Percentiles rank a stretch among this genome's conserved stretches.
Evolutionary conservation across 176 grass and related monocot species (phyloP).

Genomic region (Carex pumila): DNA sequence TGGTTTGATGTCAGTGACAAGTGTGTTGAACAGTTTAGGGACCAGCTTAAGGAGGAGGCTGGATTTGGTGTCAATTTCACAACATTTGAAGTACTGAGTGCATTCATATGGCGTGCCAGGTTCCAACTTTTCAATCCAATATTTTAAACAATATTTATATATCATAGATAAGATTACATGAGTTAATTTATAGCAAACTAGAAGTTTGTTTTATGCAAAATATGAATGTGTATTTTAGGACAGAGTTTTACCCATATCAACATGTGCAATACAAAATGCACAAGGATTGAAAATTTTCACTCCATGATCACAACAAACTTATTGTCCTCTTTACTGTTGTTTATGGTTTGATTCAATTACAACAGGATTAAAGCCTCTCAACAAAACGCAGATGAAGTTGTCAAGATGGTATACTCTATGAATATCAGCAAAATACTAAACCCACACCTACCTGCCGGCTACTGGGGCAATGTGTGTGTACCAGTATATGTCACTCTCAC

Average conservation of each 20-base stretch:
- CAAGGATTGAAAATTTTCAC: neutral
- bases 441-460: conserved; percentile 27
- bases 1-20: conserved; percentile 63
- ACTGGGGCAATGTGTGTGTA: conserved; percentile 87
- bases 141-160: neutral
- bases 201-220: neutral
- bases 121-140: neutral
- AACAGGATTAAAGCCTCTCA: conserved; percentile 38
- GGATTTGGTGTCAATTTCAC: conserved; percentile 39
- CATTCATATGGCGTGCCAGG: conserved; percentile 79
- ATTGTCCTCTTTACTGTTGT: neutral
- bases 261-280: neutral
- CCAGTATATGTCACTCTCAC: conserved; percentile 50
- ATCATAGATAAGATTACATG: neutral
- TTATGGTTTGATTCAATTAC: neutral
- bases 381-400: conserved; percentile 17
- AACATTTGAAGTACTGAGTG: conserved; percentile 57
- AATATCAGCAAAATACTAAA: conserved; percentile 57
- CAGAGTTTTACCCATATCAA: neutral
- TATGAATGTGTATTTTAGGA: neutral
- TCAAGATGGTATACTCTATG: conserved; percentile 93
- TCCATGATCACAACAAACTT: neutral
- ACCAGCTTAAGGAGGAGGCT: conserved; percentile 25
- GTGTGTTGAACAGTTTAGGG: conserved; percentile 38
- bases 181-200: neutral